These are phyloP conservation scores for Sporothrix inflata DNA, from an alignment of 2,329 filamentous ascomycete species.

Conservation along the genomic window DNA sequence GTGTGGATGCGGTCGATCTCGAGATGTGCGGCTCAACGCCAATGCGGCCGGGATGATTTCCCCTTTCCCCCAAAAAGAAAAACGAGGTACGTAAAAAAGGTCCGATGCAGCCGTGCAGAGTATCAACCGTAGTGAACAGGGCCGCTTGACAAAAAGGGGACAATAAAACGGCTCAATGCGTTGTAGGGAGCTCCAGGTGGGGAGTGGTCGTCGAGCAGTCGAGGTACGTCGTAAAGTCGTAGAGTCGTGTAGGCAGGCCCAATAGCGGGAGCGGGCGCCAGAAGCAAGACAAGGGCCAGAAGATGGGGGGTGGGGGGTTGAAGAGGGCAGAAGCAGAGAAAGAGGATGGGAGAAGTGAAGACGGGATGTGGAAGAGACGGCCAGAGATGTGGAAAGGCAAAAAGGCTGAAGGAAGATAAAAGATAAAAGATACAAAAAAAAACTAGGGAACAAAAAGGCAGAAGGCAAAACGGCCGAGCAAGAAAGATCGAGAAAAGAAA, in stretches of 20 bases:
- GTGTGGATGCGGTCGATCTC: slow-evolving; percentile 22
- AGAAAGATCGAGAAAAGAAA: slow-evolving; percentile 31
- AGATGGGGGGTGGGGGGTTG: neutral
- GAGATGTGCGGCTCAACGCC: slow-evolving; percentile 24
- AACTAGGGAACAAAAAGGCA: slow-evolving; percentile 30
- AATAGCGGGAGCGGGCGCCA: neutral
- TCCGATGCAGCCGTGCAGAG: slow-evolving; percentile 21
- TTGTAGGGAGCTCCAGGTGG: slow-evolving; percentile 9
- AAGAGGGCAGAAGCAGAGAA: neutral
- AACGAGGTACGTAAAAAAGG: neutral
- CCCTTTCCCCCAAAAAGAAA: slow-evolving; percentile 11
- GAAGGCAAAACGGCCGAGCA: slow-evolving; percentile 12
- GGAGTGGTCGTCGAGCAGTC: neutral
- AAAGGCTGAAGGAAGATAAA: neutral
- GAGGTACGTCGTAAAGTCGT: neutral
- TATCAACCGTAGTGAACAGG: slow-evolving; percentile 1
- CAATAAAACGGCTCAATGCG: slow-evolving; percentile 20
- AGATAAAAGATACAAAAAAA: slow-evolving; percentile 19
- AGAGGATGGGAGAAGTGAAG: neutral
- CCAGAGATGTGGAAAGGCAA: neutral
- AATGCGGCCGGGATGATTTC: slow-evolving; percentile 3
- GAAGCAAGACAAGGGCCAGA: slow-evolving; percentile 17
- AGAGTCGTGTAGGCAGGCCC: neutral
- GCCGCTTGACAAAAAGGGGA: neutral
- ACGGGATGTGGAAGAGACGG: neutral